Conservation (phyloP, 257 asterid genomes). For the Petunia axillaris region DNA sequence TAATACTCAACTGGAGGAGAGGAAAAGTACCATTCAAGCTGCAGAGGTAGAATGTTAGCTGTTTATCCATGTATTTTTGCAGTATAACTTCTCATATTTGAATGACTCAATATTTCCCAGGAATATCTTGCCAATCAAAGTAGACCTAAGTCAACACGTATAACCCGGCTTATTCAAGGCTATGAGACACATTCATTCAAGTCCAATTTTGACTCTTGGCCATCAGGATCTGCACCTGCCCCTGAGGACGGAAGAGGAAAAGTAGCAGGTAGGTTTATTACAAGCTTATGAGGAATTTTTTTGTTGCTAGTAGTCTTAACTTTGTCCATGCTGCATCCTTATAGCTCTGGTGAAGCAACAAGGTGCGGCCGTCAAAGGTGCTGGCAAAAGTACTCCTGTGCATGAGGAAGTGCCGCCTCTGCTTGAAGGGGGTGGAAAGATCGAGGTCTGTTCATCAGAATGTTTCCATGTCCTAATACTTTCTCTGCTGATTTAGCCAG, state of each 20-base stretch:
- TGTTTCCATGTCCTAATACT: neutral
- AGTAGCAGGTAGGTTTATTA: slow-evolving; percentile 78
- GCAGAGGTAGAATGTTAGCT: slow-evolving; percentile 64
- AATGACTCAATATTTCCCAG: slow-evolving; percentile 44
- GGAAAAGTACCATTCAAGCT: slow-evolving; percentile 80
- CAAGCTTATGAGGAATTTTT: slow-evolving; percentile 16
- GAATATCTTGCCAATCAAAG: slow-evolving; percentile 82
- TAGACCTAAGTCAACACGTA: slow-evolving; percentile 81
- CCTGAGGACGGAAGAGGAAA: slow-evolving; percentile 99
- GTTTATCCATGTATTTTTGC: slow-evolving; percentile 4
- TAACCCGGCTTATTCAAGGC: slow-evolving; percentile 84
- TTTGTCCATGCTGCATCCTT: slow-evolving; percentile 32
- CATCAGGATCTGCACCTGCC: slow-evolving; percentile 76
- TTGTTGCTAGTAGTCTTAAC: neutral
- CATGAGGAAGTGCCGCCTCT: slow-evolving; percentile 85
- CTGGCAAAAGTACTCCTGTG: slow-evolving; percentile 77
- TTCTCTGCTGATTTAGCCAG: neutral
- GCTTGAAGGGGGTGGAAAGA: slow-evolving; percentile 89
- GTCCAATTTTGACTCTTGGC: slow-evolving; percentile 88
- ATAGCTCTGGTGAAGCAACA: slow-evolving; percentile 97
- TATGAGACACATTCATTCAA: slow-evolving; percentile 89
- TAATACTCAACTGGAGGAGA: slow-evolving; percentile 90
- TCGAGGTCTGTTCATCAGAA: slow-evolving; percentile 61
- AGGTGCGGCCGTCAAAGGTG: slow-evolving; percentile 79
- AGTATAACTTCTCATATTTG: slow-evolving; percentile 33